Evolutionary conservation across 208 protist species (phyloP).

Genomic region (Naegleria fowleri): DNA sequence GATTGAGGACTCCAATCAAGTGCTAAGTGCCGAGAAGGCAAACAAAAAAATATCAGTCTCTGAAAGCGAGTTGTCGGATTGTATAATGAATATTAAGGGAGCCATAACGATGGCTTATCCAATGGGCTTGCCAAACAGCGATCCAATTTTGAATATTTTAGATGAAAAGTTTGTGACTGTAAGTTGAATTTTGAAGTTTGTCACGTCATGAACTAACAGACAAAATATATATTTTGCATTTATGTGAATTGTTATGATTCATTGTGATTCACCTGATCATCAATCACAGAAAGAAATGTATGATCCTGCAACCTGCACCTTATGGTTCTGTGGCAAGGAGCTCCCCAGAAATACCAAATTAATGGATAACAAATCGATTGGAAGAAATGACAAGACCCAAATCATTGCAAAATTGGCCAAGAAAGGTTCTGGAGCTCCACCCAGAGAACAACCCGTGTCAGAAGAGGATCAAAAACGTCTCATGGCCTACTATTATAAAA

Average conservation of each 20-base stretch:
- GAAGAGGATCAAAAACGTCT: conserved; percentile 71
- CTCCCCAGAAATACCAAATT: neutral
- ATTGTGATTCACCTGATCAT: neutral
- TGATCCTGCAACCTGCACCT: neutral
- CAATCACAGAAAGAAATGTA: conserved; percentile 9
- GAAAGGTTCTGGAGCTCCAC: conserved; percentile 61
- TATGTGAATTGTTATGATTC: too few relatives aligned
- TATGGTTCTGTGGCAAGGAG: conserved; percentile 19
- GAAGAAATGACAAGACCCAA: conserved; percentile 85
- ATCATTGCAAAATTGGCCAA: conserved; percentile 75
- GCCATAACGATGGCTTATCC: neutral
- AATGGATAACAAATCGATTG: conserved; percentile 60
- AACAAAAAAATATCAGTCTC: neutral
- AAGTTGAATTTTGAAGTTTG: neutral
- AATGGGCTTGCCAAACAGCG: neutral
- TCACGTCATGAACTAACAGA: too few relatives aligned
- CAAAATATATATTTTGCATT: too few relatives aligned
- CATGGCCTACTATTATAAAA: conserved; percentile 77
- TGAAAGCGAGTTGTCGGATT: neutral
- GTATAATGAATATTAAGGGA: neutral
- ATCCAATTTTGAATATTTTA: neutral
- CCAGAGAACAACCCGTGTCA: conserved; percentile 69
- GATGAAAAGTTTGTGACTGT: neutral
- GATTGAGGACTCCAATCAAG: neutral
- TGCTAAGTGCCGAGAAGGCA: neutral